Conservation (phyloP, 176 grass and related monocot species). For the Pontederia crassipes region DNA sequence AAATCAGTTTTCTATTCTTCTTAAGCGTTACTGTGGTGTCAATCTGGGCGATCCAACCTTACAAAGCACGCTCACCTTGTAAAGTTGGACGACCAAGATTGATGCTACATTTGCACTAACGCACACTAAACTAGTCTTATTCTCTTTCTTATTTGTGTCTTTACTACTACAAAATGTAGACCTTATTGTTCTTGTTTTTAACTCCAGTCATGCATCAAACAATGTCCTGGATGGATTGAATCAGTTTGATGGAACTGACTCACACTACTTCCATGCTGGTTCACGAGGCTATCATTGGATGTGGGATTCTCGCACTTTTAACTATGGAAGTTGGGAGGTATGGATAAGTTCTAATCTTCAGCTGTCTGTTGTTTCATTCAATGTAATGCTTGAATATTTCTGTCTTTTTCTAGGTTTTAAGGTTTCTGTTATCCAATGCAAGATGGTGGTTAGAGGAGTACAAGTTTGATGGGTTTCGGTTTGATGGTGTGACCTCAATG, state of each 20-base stretch:
- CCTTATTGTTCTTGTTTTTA: constrained; percentile 6
- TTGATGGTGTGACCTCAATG: constrained; percentile 94
- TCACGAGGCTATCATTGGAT: constrained; percentile 78
- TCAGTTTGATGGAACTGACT: constrained; percentile 83
- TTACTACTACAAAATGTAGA: no score
- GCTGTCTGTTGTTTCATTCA: constrained; percentile 11
- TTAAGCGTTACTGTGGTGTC: no score
- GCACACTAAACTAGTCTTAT: no score
- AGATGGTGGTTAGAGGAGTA: constrained; percentile 97
- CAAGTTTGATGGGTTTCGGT: constrained; percentile 91
- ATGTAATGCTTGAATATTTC: constrained; percentile 7
- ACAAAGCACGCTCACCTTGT: no score
- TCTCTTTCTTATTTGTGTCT: no score
- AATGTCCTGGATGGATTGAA: constrained; percentile 83
- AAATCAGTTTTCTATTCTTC: no score
- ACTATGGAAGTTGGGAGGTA: constrained; percentile 90
- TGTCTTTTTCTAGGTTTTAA: constrained; percentile 48
- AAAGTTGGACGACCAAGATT: no score
- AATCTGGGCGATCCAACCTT: no score
- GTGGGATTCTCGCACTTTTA: constrained; percentile 93
- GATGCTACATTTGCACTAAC: no score
- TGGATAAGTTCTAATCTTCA: neutral
- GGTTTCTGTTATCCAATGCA: constrained; percentile 84
- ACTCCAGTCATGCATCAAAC: constrained; percentile 66
- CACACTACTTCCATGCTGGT: constrained; percentile 83